Evolutionary conservation across 2,329 filamentous ascomycete genomes (phyloP).

Genomic region (Geosmithia flava): DNA sequence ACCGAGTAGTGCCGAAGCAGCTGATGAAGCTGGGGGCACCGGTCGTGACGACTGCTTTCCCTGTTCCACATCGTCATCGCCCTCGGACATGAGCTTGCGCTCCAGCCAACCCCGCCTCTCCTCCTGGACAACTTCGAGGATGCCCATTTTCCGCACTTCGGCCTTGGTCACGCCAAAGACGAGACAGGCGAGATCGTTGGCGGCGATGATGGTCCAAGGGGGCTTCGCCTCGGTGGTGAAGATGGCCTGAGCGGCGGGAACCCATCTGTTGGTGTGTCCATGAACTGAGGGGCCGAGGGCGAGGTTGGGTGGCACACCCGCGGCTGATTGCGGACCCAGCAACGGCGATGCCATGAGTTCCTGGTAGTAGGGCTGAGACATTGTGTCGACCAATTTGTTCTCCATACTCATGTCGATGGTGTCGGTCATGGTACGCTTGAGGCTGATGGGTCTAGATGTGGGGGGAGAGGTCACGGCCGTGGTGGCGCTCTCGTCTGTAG

Average conservation of each 20-base stretch:
- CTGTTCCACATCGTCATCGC: constrained; percentile 18
- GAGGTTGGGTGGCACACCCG: constrained; percentile 20
- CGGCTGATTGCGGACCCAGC: constrained; percentile 16
- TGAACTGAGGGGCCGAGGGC: constrained; percentile 54
- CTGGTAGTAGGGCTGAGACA: constrained; percentile 66
- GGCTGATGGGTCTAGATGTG: constrained; percentile 45
- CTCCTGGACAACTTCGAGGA: constrained; percentile 85
- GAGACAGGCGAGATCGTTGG: constrained; percentile 90
- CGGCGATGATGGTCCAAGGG: constrained; percentile 92
- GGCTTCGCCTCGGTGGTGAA: constrained; percentile 88
- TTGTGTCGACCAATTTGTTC: constrained; percentile 71
- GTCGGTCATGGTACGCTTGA: constrained; percentile 86
- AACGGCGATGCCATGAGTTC: constrained; percentile 30
- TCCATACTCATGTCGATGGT: constrained; percentile 62
- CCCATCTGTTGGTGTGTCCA: constrained; percentile 81
- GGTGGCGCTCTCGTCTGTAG: constrained; percentile 43
- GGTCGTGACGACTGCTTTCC: constrained; percentile 18
- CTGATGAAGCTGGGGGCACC: constrained; percentile 23
- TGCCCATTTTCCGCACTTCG: constrained; percentile 88
- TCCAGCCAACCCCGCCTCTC: constrained; percentile 85
- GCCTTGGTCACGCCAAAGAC: constrained; percentile 99
- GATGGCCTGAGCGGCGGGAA: constrained; percentile 85
- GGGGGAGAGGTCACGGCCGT: constrained; percentile 41
- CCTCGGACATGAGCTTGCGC: constrained; percentile 56
- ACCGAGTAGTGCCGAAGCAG: constrained; percentile 47